Percentiles rank a stretch among this genome's conserved stretches.
These are phyloP conservation scores for Durotheca rogersii DNA, from an alignment of 495 filamentous ascomycete genomes.

Conservation along the genomic window DNA sequence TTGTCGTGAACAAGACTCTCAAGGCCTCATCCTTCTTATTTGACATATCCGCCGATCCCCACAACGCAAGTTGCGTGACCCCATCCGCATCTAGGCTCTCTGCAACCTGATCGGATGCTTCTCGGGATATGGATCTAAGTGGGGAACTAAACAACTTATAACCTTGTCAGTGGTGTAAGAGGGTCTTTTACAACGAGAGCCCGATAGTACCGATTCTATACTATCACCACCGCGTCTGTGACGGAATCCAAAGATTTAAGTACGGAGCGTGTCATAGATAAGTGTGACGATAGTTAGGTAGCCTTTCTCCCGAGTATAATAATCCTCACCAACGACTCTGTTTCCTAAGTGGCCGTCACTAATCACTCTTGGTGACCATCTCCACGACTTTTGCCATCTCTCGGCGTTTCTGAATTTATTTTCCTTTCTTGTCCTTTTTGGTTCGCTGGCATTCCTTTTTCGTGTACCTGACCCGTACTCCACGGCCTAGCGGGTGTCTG, in stretches of 20 bases:
- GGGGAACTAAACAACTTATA: slow-evolving; percentile 13
- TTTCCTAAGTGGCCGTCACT: too few species aligned
- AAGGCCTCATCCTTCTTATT: neutral
- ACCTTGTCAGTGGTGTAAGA: slow-evolving; percentile 12
- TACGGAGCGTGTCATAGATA: too few species aligned
- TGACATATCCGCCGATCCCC: slow-evolving; percentile 12
- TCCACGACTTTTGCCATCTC: too few species aligned
- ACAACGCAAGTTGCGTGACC: slow-evolving; percentile 13
- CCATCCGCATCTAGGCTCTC: slow-evolving; percentile 13
- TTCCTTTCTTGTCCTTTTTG: too few species aligned
- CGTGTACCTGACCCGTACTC: too few species aligned
- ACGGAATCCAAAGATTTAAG: too few species aligned
- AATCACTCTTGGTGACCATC: too few species aligned
- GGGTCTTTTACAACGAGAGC: slow-evolving; percentile 11
- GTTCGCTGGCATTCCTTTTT: too few species aligned
- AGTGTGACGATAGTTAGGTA: slow-evolving; percentile 6
- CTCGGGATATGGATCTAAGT: slow-evolving; percentile 7
- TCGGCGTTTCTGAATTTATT: too few species aligned
- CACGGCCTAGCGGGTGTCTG: neutral
- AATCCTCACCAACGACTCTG: too few species aligned
- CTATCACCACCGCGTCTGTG: slow-evolving; percentile 7
- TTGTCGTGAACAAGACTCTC: too few species aligned
- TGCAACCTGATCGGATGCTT: slow-evolving; percentile 5
- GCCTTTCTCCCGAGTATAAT: too few species aligned
- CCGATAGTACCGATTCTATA: slow-evolving; percentile 9